Conservation (phyloP, 164 flowering plant genomes). For the Amborella trichopoda region DNA sequence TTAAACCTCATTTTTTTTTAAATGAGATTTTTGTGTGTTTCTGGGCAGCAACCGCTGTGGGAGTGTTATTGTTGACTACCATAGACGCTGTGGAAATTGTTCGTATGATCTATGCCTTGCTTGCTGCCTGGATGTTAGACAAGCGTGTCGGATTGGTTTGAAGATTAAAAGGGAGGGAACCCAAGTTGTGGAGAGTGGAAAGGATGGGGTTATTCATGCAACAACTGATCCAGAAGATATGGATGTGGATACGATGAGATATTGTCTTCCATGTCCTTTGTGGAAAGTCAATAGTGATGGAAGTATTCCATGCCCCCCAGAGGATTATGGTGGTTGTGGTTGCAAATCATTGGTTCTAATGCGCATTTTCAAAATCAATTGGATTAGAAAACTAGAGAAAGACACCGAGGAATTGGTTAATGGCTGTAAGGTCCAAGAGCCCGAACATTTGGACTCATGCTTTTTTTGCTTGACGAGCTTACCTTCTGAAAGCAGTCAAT, state of each 20-base stretch:
- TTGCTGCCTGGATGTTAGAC: slow-evolving; percentile 79
- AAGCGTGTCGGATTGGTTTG: slow-evolving; percentile 20
- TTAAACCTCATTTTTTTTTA: background rate
- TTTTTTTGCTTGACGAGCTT: slow-evolving; percentile 1
- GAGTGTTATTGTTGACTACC: slow-evolving; percentile 83
- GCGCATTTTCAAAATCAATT: slow-evolving; percentile 91
- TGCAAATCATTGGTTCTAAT: slow-evolving; percentile 34
- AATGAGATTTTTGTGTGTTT: slow-evolving; percentile 3
- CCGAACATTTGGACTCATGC: slow-evolving; percentile 11
- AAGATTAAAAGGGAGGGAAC: slow-evolving; percentile 14
- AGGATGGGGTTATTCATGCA: slow-evolving; percentile 14
- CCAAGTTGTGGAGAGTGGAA: slow-evolving; percentile 13
- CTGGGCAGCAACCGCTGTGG: slow-evolving; percentile 72
- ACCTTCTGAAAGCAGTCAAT: slow-evolving; percentile 9
- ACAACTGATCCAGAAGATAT: slow-evolving; percentile 9
- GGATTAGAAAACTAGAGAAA: slow-evolving; percentile 94
- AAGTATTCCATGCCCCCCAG: slow-evolving; percentile 80
- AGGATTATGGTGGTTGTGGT: slow-evolving; percentile 76
- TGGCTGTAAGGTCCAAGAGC: slow-evolving; percentile 55
- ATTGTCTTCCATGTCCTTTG: slow-evolving; percentile 27
- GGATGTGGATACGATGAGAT: slow-evolving; percentile 5
- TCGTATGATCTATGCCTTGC: slow-evolving; percentile 77
- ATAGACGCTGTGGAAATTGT: slow-evolving; percentile 79
- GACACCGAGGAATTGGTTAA: slow-evolving; percentile 91
- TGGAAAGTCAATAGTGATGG: slow-evolving; percentile 75